phyloP scores from a whole-genome alignment of 2,329 filamentous ascomycete genomes.

The Cladosporium sp. region DNA sequence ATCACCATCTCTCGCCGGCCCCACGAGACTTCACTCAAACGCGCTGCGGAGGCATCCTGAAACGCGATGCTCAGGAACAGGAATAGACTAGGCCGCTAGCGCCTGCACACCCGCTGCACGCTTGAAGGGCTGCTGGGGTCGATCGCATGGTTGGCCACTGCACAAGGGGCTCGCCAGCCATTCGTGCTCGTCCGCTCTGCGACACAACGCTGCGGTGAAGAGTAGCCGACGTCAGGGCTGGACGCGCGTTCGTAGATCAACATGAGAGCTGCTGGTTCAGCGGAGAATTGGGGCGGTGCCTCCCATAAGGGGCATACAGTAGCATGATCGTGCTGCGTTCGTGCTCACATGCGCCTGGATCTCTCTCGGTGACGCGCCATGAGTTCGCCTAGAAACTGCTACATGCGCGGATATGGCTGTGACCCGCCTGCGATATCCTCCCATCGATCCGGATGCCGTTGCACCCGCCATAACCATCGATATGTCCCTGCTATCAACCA shows the following conservation, averaged over 20 bases:
- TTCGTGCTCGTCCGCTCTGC: background rate
- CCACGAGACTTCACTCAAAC: conserved; percentile 5
- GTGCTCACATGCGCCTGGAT: background rate
- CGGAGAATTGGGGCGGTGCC: conserved; percentile 5
- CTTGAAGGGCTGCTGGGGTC: conserved; percentile 21
- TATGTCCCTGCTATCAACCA: background rate
- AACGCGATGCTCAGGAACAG: conserved; percentile 19
- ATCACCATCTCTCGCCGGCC: background rate
- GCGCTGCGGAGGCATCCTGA: background rate
- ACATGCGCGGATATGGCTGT: background rate
- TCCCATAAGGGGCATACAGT: background rate
- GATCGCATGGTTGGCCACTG: conserved; percentile 5
- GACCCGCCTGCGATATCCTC: background rate
- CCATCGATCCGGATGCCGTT: conserved; percentile 5
- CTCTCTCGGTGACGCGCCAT: conserved; percentile 4
- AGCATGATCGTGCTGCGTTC: background rate
- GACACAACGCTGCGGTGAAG: conserved; percentile 15
- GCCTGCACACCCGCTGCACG: conserved; percentile 11
- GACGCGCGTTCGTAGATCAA: conserved; percentile 18
- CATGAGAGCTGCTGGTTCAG: conserved; percentile 8
- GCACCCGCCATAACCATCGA: conserved; percentile 9
- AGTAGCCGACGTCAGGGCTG: conserved; percentile 10
- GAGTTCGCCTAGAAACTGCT: background rate
- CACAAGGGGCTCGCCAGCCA: conserved; percentile 13
- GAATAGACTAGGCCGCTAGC: conserved; percentile 1